Conservation (phyloP, 805 yeast genomes). For the Starmerella stellata region DNA sequence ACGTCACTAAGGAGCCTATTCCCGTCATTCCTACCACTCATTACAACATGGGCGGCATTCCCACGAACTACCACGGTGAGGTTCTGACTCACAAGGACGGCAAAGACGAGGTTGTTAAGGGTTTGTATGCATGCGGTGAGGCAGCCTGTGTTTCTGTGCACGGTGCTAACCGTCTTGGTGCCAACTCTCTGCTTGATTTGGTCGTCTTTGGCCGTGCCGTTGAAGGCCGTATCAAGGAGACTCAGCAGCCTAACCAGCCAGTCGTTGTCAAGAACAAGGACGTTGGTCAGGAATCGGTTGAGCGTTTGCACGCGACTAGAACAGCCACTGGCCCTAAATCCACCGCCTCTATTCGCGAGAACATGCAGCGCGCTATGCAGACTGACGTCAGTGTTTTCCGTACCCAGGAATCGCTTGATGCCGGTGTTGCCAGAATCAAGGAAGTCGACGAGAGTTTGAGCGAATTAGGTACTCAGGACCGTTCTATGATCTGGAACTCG, state of each 20-base stretch:
- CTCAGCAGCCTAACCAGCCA: constrained; percentile 75
- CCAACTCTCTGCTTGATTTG: constrained; percentile 87
- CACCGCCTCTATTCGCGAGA: constrained; percentile 76
- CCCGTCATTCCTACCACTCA: constrained; percentile 97
- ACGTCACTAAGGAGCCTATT: constrained; percentile 97
- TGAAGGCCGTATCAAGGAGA: constrained; percentile 72
- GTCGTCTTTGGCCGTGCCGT: constrained; percentile 99
- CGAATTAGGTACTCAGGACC: constrained; percentile 73
- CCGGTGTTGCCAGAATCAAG: constrained; percentile 66
- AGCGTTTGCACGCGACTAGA: constrained; percentile 75
- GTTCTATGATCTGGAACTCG: constrained; percentile 98
- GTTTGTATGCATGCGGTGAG: constrained; percentile 94
- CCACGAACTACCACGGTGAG: constrained; percentile 95
- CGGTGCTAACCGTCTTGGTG: constrained; percentile 98
- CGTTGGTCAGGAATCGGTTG: constrained; percentile 76
- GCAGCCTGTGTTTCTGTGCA: constrained; percentile 98
- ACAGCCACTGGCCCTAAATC: constrained; percentile 63
- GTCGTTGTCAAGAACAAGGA: constrained; percentile 68
- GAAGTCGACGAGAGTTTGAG: constrained; percentile 56
- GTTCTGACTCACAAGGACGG: constrained; percentile 74
- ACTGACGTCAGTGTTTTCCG: constrained; percentile 93
- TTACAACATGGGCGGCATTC: constrained; percentile 99
- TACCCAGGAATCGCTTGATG: constrained; percentile 76
- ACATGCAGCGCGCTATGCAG: constrained; percentile 95
- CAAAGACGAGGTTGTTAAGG: constrained; percentile 79